Evolutionary conservation across 2,329 filamentous ascomycete genomes (phyloP), one percentile per base, ranked within the genome.

Genomic region (Cadophora malorum): DNA sequence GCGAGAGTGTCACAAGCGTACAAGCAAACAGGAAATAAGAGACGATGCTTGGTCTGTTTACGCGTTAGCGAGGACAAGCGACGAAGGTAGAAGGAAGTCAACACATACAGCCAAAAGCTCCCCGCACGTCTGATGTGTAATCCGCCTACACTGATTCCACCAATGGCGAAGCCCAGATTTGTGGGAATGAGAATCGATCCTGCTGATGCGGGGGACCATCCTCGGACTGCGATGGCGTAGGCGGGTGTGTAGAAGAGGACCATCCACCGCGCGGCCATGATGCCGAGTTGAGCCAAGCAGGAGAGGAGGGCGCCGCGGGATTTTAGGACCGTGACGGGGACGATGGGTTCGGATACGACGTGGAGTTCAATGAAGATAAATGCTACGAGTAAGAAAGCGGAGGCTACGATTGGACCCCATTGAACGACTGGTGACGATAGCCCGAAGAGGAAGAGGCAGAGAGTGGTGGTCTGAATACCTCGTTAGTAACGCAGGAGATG

Each of bases 211-310:
- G 91, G 90, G 0, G 85, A 80, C 81, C 91, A 91, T 65, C 87
- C 87, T 2, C 90, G 87, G 1, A 96, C 90, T 3, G 91, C 91
- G 67, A 96, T 88, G 41, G 92, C 90, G 74, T 93, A 94, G 53
- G 93, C 88, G 0, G 93, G 93, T 0, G 90, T 86, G 79, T 93
- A 96, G 81, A 94, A 96, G 8, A 96, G 83, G 1, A 96, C 84
- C 7, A 85, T 85, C 93, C 92, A 96, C 67, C 93, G 89, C 1
- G 91, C 85, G 76, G 91, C 89, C 91, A 96, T 95, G 77, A 93
- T 86, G 23, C 90, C 89, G 0, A 94, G 84, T 61, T 93, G 92
- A 0, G 90, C 86, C 25, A 94, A 75, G 75, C 92, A 95, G 0
- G 91, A 91, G 25, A 95, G 80, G 3, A 95, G 81, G 0, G 92